Conservation (phyloP, 768 basidiomycete species). For the Polyporus arcularius region DNA sequence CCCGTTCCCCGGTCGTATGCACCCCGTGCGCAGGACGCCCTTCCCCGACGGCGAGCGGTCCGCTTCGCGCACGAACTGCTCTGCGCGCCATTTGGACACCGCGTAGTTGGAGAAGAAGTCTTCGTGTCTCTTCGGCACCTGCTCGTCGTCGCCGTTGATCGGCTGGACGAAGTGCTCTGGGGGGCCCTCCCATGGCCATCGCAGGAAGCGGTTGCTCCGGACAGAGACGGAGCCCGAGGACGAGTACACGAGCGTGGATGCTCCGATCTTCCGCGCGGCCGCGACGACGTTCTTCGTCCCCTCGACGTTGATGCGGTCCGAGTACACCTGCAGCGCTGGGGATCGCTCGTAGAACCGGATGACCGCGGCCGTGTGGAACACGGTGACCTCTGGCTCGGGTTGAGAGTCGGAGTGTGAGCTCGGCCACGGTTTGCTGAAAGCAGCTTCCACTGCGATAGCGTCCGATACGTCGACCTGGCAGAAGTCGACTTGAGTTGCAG, state of each 20-base stretch:
- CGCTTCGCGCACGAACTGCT: conserved; percentile 47
- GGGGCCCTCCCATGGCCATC: conserved; percentile 75
- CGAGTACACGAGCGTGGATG: conserved; percentile 63
- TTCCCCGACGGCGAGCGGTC: conserved; percentile 35
- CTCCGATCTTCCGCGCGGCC: conserved; percentile 57
- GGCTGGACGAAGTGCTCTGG: conserved; percentile 62
- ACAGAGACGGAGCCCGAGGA: conserved; percentile 71
- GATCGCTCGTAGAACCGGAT: conserved; percentile 79
- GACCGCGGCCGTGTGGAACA: conserved; percentile 77
- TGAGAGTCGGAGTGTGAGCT: conserved; percentile 21
- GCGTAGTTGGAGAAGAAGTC: conserved; percentile 83
- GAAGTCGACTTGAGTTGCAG: conserved; percentile 55
- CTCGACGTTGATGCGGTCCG: conserved; percentile 61
- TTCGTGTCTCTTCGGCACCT: conserved; percentile 52
- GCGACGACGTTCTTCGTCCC: conserved; percentile 71
- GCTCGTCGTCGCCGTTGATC: conserved; percentile 61
- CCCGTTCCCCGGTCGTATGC: conserved; percentile 77
- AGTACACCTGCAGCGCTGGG: conserved; percentile 48
- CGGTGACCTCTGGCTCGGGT: conserved; percentile 48
- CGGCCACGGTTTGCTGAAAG: conserved; percentile 69
- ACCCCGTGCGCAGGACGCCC: conserved; percentile 64
- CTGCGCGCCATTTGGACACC: conserved; percentile 60
- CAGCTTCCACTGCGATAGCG: conserved; percentile 50
- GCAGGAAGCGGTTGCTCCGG: conserved; percentile 57
- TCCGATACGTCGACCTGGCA: conserved; percentile 61